Evolutionary conservation across 106 monocot genomes (phyloP), one percentile per base, ranked within the genome.

Genomic region (Iris macrosiphon): DNA sequence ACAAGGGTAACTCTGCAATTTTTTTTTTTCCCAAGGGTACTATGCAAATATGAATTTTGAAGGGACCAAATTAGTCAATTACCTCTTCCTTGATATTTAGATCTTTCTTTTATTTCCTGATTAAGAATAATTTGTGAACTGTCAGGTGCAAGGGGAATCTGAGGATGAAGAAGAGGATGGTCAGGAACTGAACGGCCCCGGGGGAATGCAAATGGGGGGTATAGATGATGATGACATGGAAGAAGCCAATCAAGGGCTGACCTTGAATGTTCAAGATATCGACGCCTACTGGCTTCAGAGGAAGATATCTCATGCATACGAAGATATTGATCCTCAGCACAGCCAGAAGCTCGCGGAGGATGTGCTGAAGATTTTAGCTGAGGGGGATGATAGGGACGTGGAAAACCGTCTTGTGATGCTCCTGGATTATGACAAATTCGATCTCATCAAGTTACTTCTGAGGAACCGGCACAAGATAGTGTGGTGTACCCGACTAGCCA

Each of bases 271-370:
- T 31, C 98, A 98, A 57, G 98, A 98, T 66, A 98, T 98, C 27
- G 98, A 98, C 71, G 98, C 98, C 18, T 91, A 98, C 66, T 98
- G 98, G 98, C 98, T 98, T 49, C 90, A 98, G 57, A 74, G 98
- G 67, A 98, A 91, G 49, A 91, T 98, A 46, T 80, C 98, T 30
- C 90, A 98, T 66, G 86, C 98, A 22, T 98, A 69, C 65, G 87
- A 73, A 30, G 77, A 77, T 14, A 90, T 91, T 45, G 90, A 91
- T 46, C 87, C 98, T 0, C 87, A 91, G 65, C 82, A 83, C 25
- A 98, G 72, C 60, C 90, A 87, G 67, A 79, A 78, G 51, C 74
- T 90, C 52, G 98, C 98, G 14, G 98, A 98, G 57, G 83, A 98
- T 17, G 82, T 98, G 19, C 78, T 91, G 12, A 80, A 80, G 49